Conservation (phyloP, 1,284 basidiomycete genomes). For the Austroboletus niveus region DNA sequence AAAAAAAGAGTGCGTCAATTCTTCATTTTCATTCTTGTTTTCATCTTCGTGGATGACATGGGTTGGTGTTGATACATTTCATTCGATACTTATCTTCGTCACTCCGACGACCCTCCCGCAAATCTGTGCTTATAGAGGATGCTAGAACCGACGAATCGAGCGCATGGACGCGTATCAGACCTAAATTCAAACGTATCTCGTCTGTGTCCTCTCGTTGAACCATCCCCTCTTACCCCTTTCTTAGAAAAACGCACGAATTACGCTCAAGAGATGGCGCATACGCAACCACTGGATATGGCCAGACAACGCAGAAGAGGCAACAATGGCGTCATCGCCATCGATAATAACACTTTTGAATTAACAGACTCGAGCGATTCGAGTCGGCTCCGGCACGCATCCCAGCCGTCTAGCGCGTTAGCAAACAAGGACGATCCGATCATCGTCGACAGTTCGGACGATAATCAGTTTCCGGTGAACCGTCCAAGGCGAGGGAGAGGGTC, state of each 20-base stretch:
- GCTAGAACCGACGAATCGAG: slow-evolving; percentile 2
- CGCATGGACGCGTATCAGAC: slow-evolving; percentile 16
- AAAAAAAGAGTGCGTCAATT: slow-evolving; percentile 10
- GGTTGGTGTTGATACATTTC: background rate
- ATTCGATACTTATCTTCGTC: background rate
- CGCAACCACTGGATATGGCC: background rate
- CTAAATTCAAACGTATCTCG: slow-evolving; percentile 18
- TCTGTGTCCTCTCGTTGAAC: background rate
- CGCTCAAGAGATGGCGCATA: slow-evolving; percentile 2
- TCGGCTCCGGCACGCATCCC: slow-evolving; percentile 2
- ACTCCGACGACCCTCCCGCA: background rate
- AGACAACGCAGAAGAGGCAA: background rate
- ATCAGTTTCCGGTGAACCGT: background rate
- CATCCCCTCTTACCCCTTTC: background rate
- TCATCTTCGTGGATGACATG: background rate
- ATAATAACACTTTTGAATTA: slow-evolving; percentile 11
- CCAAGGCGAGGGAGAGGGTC: background rate
- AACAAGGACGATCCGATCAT: slow-evolving; percentile 24
- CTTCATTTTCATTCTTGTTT: background rate
- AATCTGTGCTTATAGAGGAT: slow-evolving; percentile 2
- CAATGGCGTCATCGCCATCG: background rate
- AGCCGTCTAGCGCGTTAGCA: background rate
- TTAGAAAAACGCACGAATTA: slow-evolving; percentile 18
- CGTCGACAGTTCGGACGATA: slow-evolving; percentile 23
- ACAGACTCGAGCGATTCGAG: slow-evolving; percentile 19